Percentiles rank a stretch among this genome's conserved stretches.
Conservation (phyloP, 169 alveolate species). For the Babesia bigemina region DNA sequence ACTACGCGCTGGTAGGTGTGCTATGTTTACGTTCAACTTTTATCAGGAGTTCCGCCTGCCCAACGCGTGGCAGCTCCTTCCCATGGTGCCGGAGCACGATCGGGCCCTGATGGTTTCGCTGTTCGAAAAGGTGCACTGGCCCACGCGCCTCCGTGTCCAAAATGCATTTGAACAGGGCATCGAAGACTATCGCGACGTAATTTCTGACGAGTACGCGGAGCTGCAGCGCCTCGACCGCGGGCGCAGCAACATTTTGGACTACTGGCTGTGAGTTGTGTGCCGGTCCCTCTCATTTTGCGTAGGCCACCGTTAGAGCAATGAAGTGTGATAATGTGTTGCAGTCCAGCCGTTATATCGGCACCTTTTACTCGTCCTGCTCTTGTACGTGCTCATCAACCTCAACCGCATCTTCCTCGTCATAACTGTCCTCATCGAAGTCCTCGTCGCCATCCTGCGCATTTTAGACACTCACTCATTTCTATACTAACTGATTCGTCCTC, state of each 20-base stretch:
- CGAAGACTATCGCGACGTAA: slow-evolving; percentile 73
- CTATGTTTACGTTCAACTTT: background rate
- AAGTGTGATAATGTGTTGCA: background rate
- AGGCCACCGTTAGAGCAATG: slow-evolving; percentile 25
- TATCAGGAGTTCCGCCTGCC: slow-evolving; percentile 58
- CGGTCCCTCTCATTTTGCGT: background rate
- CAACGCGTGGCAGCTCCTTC: slow-evolving; percentile 59
- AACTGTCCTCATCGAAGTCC: slow-evolving; percentile 3
- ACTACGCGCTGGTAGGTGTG: slow-evolving; percentile 58
- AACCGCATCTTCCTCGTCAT: background rate
- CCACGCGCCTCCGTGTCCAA: slow-evolving; percentile 75
- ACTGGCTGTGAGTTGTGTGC: slow-evolving; percentile 54
- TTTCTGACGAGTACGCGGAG: slow-evolving; percentile 61
- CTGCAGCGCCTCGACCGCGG: slow-evolving; percentile 42
- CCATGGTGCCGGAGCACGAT: slow-evolving; percentile 63
- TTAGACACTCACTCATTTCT: background rate
- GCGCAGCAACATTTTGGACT: slow-evolving; percentile 37
- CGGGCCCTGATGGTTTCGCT: slow-evolving; percentile 27
- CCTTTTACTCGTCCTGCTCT: background rate
- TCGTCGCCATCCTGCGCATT: slow-evolving; percentile 4
- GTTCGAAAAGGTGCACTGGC: slow-evolving; percentile 76
- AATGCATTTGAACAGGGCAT: slow-evolving; percentile 74
- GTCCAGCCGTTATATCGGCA: background rate
- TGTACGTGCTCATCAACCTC: background rate
- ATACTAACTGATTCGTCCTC: slow-evolving; percentile 50